phyloP scores from a whole-genome alignment of 345 rosid genomes.

The Citrus trifoliata region DNA sequence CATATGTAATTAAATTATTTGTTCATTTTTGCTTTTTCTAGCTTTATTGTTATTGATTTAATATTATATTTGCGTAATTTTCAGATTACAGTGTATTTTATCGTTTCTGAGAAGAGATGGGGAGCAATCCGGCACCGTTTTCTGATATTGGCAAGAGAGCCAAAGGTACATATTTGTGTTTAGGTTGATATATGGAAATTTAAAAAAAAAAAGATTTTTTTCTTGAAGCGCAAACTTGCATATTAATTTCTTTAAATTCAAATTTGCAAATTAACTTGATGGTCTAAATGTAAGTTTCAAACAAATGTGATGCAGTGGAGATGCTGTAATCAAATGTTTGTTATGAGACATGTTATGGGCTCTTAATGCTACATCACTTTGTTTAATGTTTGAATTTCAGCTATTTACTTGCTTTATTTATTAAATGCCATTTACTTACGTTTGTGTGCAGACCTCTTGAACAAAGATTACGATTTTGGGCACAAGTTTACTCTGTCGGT shows the following conservation, averaged over 20 bases:
- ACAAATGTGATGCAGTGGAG: background rate
- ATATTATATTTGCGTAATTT: background rate
- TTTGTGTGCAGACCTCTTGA: constrained; percentile 58
- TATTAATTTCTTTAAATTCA: background rate
- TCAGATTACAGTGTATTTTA: constrained; percentile 8
- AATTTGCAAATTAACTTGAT: too few species aligned
- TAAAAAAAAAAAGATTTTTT: too few species aligned
- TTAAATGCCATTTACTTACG: constrained; percentile 1
- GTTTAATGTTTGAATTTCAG: background rate
- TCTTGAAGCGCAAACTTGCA: background rate
- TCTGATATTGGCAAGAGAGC: constrained; percentile 72
- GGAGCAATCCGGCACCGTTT: constrained; percentile 69
- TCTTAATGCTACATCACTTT: background rate
- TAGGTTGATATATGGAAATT: background rate
- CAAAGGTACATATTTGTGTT: constrained; percentile 40
- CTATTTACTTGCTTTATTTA: background rate
- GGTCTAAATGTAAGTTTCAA: too few species aligned
- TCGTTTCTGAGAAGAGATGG: constrained; percentile 40
- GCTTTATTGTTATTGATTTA: background rate
- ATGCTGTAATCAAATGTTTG: background rate
- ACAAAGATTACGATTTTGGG: constrained; percentile 71
- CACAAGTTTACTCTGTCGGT: constrained; percentile 68
- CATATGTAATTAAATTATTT: background rate
- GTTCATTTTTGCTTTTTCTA: background rate
- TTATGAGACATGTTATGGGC: background rate